A percentile compares a stretch with the other conserved stretches of the same genome.
Evolutionary conservation across 2,329 filamentous ascomycete species (phyloP).

Genomic region (Aspergillus brunneoviolaceus): DNA sequence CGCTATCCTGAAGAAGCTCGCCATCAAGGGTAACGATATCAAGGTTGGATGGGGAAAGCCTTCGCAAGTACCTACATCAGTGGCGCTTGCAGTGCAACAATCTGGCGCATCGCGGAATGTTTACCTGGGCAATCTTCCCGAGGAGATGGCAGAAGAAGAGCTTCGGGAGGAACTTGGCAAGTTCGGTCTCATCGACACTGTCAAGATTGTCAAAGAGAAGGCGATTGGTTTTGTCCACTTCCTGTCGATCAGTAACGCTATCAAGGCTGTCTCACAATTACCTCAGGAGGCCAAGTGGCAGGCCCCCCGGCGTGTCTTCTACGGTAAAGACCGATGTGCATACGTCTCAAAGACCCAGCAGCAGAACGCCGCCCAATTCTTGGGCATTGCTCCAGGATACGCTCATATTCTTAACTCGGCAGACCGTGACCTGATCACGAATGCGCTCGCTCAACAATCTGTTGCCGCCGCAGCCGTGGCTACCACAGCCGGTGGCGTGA

Average conservation of each 20-base stretch:
- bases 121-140: conserved; percentile 88
- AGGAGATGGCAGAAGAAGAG: conserved; percentile 88
- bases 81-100: conserved; percentile 95
- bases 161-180: conserved; percentile 92
- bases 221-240: conserved; percentile 98
- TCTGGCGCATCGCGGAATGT: conserved; percentile 96
- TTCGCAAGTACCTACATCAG: conserved; percentile 94
- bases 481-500: conserved; percentile 92
- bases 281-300: conserved; percentile 98
- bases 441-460: conserved; percentile 92
- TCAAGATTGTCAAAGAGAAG: conserved; percentile 98
- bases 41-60: conserved; percentile 99
- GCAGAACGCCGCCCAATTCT: conserved; percentile 96
- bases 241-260: conserved; percentile 93
- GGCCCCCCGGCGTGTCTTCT: conserved; percentile 91
- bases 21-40: conserved; percentile 97
- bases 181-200: conserved; percentile 92
- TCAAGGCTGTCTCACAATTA: conserved; percentile 95
- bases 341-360: conserved; percentile 99
- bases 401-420: conserved; percentile 94
- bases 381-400: conserved; percentile 94
- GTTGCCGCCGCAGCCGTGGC: conserved; percentile 95
- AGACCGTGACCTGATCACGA: conserved; percentile 94
- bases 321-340: conserved; percentile 96
- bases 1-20: conserved; percentile 98